Evolutionary conservation across 73 alveolate genomes (phyloP).

Genomic region (Diophrys sp.): DNA sequence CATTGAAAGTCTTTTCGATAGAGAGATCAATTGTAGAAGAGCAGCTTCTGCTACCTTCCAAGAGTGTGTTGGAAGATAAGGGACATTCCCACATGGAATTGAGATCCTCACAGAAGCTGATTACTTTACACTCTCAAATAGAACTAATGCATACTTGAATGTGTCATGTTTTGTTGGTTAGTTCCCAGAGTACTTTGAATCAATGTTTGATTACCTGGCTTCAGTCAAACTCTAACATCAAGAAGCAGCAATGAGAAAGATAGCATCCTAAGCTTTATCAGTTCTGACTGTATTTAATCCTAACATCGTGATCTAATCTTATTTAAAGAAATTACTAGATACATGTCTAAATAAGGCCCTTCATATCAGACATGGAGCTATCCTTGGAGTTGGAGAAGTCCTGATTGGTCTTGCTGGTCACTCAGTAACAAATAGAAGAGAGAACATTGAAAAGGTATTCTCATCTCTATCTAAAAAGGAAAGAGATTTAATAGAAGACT

Average conservation of each 20-base stretch:
- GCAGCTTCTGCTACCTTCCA: conserved; percentile 99
- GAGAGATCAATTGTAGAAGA: conserved; percentile 97
- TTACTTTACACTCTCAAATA: conserved; percentile 90
- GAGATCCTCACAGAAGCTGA: conserved; percentile 97
- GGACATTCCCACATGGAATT: conserved; percentile 96
- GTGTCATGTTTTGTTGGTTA: conserved; percentile 91
- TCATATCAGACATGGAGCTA: conserved; percentile 91
- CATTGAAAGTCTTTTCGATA: conserved; percentile 84
- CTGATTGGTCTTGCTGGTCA: conserved; percentile 88
- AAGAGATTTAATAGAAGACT: conserved; percentile 72
- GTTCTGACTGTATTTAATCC: conserved; percentile 87
- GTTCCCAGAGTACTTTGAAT: conserved; percentile 78
- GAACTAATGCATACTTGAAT: conserved; percentile 89
- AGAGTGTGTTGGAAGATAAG: conserved; percentile 97
- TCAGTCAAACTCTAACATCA: conserved; percentile 81
- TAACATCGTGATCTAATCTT: conserved; percentile 57
- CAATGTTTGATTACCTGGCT: conserved; percentile 87
- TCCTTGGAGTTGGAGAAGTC: conserved; percentile 89
- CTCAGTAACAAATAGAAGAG: conserved; percentile 60
- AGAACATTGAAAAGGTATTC: conserved; percentile 75
- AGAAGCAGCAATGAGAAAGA: conserved; percentile 83
- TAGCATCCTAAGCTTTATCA: conserved; percentile 84
- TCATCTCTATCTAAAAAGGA: conserved; percentile 74
- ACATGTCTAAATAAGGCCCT: conserved; percentile 64
- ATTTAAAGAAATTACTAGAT: conserved; percentile 59